Evolutionary conservation across 2,329 filamentous ascomycete genomes (phyloP).

Genomic region (Ceratocystis lukuohia): DNA sequence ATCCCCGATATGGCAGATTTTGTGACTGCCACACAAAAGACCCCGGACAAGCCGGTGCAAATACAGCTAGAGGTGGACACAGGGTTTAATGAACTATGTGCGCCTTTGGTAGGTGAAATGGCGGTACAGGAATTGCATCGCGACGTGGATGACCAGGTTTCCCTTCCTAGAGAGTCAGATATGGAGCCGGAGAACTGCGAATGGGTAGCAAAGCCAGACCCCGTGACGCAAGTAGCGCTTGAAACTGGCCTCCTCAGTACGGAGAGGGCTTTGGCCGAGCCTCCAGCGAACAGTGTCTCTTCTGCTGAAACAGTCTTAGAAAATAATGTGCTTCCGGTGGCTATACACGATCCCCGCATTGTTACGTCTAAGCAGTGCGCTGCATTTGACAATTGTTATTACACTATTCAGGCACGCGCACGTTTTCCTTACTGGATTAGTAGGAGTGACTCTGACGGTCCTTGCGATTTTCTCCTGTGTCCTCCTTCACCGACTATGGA

Average conservation of each 20-base stretch:
- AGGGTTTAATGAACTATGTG: not conserved
- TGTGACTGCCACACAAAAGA: not conserved
- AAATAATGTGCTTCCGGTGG: not conserved
- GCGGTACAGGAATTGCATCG: not conserved
- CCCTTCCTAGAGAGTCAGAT: not conserved
- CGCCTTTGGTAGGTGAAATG: not conserved
- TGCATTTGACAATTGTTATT: not conserved
- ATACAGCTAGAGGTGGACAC: not conserved
- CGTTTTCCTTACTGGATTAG: not conserved
- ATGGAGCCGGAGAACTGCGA: not conserved
- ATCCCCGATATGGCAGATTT: not conserved
- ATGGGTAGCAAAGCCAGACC: not conserved
- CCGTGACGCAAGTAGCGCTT: not conserved
- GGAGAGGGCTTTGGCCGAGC: not conserved
- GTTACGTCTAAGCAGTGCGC: not conserved
- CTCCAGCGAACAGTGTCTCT: not conserved
- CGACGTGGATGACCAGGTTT: not conserved
- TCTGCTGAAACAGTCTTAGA: not conserved
- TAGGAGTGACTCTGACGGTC: no score
- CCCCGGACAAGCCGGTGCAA: not conserved
- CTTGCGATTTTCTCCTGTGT: not conserved
- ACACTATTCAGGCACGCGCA: not conserved
- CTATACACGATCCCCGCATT: not conserved
- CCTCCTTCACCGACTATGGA: not conserved
- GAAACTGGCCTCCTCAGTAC: not conserved